These are phyloP conservation scores for Globisporangium acanthophoron DNA, from an alignment of 352 stramenopile species.

Conservation along the genomic window DNA sequence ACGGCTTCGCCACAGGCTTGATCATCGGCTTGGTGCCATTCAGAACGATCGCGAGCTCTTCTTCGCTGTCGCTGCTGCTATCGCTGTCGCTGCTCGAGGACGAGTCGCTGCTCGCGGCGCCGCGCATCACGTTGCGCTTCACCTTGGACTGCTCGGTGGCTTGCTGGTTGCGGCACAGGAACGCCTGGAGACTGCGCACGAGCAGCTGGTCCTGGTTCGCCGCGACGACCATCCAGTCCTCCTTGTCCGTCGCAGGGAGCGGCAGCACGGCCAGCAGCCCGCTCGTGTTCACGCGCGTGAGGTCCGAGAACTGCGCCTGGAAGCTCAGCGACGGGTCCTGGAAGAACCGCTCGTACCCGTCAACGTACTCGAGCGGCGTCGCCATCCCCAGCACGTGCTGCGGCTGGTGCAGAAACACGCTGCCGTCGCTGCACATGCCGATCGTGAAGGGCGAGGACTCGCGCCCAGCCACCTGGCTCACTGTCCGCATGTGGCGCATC, in stretches of 20 bases:
- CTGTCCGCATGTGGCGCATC: slow-evolving; percentile 64
- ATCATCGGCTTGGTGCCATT: slow-evolving; percentile 4
- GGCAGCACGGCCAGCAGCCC: slow-evolving; percentile 60
- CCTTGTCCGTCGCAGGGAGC: slow-evolving; percentile 40
- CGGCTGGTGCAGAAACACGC: slow-evolving; percentile 69
- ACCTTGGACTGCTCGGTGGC: slow-evolving; percentile 37
- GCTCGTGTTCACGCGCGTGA: slow-evolving; percentile 69
- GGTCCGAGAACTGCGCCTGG: slow-evolving; percentile 71
- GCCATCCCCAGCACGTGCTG: slow-evolving; percentile 47
- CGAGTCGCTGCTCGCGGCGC: slow-evolving; percentile 21
- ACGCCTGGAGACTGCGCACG: slow-evolving; percentile 59
- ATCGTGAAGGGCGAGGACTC: slow-evolving; percentile 59
- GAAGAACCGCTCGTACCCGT: slow-evolving; percentile 82
- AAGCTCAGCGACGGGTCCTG: slow-evolving; percentile 68
- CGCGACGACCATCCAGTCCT: slow-evolving; percentile 74
- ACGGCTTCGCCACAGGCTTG: not conserved
- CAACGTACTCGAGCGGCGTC: slow-evolving; percentile 64
- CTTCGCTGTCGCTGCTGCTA: slow-evolving; percentile 15
- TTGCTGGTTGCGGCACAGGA: slow-evolving; percentile 53
- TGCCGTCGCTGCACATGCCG: slow-evolving; percentile 80
- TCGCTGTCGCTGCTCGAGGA: slow-evolving; percentile 17
- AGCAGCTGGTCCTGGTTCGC: slow-evolving; percentile 70
- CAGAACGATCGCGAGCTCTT: slow-evolving; percentile 3
- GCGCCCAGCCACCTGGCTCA: slow-evolving; percentile 63
- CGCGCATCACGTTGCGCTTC: slow-evolving; percentile 23